phyloP scores from a whole-genome alignment of 2,329 filamentous ascomycete genomes.

The Alternaria ethzedia region DNA sequence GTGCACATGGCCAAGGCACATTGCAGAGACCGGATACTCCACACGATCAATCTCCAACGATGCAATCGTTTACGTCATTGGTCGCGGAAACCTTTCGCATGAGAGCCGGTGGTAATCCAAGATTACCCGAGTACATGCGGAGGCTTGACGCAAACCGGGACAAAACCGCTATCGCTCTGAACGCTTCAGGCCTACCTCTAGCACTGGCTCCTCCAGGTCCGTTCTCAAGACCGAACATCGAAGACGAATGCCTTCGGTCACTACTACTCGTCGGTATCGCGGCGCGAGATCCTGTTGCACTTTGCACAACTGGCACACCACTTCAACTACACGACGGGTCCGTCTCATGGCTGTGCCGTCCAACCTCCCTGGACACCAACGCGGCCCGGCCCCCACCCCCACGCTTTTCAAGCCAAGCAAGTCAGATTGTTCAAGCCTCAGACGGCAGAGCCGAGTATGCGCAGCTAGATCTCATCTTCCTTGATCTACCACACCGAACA shows the following conservation, averaged over 20 bases:
- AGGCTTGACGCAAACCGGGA: slow-evolving; percentile 53
- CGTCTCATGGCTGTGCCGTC: slow-evolving; percentile 42
- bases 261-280: slow-evolving; percentile 51
- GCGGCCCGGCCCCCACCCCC: slow-evolving; percentile 10
- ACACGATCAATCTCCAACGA: slow-evolving; percentile 5
- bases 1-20: slow-evolving; percentile 7
- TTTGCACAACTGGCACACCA: slow-evolving; percentile 47
- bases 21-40: slow-evolving; percentile 25
- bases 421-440: slow-evolving; percentile 33
- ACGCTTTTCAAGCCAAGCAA: slow-evolving; percentile 19
- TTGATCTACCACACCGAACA: slow-evolving; percentile 40
- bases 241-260: slow-evolving; percentile 52
- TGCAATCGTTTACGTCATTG: slow-evolving; percentile 17
- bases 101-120: slow-evolving; percentile 52
- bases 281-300: slow-evolving; percentile 49
- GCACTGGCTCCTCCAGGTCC: slow-evolving; percentile 39
- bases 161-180: slow-evolving; percentile 52
- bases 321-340: slow-evolving; percentile 42
- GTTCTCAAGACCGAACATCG: slow-evolving; percentile 39
- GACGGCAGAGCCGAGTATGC: slow-evolving; percentile 48
- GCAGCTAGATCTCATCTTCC: slow-evolving; percentile 50
- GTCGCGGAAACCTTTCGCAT: slow-evolving; percentile 50
- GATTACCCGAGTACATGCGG: slow-evolving; percentile 48
- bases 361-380: slow-evolving; percentile 32
- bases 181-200: slow-evolving; percentile 49